Conservation (phyloP, 495 filamentous ascomycete species). For the Diplogelasinospora grovesii region DNA sequence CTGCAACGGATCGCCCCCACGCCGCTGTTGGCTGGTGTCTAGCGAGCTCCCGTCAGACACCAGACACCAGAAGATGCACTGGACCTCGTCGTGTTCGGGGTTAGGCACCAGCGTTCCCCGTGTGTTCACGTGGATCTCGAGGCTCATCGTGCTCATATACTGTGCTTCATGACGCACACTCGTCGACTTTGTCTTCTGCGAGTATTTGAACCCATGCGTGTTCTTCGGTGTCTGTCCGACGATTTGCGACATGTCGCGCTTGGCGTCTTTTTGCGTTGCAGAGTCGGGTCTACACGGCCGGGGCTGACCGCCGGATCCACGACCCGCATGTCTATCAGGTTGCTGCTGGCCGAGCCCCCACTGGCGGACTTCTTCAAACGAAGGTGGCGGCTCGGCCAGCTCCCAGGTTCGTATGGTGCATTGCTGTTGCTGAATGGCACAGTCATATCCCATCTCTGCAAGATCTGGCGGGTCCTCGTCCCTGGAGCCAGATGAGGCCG, state of each 20-base stretch:
- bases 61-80: slow-evolving; percentile 84
- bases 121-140: slow-evolving; percentile 94
- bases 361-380: slow-evolving; percentile 56
- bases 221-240: slow-evolving; percentile 84
- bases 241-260: slow-evolving; percentile 67
- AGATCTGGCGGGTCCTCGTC: slow-evolving; percentile 37
- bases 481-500: slow-evolving; percentile 51
- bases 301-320: too few species aligned
- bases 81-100: slow-evolving; percentile 85
- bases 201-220: slow-evolving; percentile 78
- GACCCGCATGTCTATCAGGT: too few species aligned
- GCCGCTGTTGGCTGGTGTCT: slow-evolving; percentile 14
- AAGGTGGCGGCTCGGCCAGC: slow-evolving; percentile 59
- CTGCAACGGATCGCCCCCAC: too few species aligned
- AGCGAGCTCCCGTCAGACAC: slow-evolving; percentile 56
- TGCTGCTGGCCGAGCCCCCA: slow-evolving; percentile 53
- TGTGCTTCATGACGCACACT: slow-evolving; percentile 80
- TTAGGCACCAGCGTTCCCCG: slow-evolving; percentile 73
- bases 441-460: slow-evolving; percentile 41
- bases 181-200: slow-evolving; percentile 66
- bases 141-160: slow-evolving; percentile 94
- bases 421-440: slow-evolving; percentile 40
- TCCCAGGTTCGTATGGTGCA: slow-evolving; percentile 61
- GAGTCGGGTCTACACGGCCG: slow-evolving; percentile 50
- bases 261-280: slow-evolving; percentile 32